Evolutionary conservation across 2,329 filamentous ascomycete genomes (phyloP).

Genomic region (Dactylellina drechsleri): DNA sequence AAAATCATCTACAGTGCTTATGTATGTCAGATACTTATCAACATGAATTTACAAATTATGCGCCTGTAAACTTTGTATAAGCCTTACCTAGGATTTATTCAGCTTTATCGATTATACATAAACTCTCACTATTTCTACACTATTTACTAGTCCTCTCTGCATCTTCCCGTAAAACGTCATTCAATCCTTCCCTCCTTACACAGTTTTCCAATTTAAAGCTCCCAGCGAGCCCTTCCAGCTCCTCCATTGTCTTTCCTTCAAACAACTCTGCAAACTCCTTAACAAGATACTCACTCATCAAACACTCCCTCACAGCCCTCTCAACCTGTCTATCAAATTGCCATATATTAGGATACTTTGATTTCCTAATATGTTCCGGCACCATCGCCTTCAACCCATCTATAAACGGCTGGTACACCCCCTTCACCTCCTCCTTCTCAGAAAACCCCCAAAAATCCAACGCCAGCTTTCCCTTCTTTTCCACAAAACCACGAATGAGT

Average conservation of each 20-base stretch:
- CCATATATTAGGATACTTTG: constrained; percentile 59
- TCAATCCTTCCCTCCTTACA: constrained; percentile 66
- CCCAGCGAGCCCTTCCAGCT: constrained; percentile 66
- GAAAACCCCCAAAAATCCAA: constrained; percentile 68
- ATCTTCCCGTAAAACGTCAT: constrained; percentile 60
- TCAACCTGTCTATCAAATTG: constrained; percentile 58
- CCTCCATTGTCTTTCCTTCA: constrained; percentile 64
- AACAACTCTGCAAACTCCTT: constrained; percentile 70
- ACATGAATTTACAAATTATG: too few species aligned
- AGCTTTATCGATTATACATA: too few species aligned
- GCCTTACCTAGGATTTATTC: too few species aligned
- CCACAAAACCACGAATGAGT: constrained; percentile 66
- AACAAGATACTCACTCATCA: constrained; percentile 66
- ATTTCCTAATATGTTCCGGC: constrained; percentile 54
- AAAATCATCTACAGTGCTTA: too few species aligned
- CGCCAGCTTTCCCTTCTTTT: constrained; percentile 68
- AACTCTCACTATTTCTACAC: too few species aligned
- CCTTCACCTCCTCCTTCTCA: constrained; percentile 60
- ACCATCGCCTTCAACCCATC: constrained; percentile 57
- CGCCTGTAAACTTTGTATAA: too few species aligned
- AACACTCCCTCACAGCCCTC: constrained; percentile 64
- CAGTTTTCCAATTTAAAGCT: constrained; percentile 69
- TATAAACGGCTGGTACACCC: constrained; percentile 59
- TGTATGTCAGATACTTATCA: too few species aligned
- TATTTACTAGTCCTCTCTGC: constrained; percentile 11